Evolutionary conservation across 2,329 filamentous ascomycete species (phyloP), one percentile per base, ranked within the genome.

Genomic region (Alternaria metachromatica): DNA sequence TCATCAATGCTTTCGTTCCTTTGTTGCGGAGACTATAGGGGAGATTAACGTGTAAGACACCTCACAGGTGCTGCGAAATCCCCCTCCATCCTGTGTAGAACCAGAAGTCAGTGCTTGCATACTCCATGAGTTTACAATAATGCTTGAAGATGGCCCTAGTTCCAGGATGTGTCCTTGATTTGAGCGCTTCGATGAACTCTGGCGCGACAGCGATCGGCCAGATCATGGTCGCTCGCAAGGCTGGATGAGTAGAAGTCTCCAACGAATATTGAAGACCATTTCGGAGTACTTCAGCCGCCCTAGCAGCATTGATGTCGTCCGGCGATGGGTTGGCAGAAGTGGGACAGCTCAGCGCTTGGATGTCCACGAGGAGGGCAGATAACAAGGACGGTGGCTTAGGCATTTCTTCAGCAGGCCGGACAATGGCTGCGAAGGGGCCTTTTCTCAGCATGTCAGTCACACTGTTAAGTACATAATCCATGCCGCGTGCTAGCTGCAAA

Each of bases 401-500:
- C 12, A 64, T 55, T 11, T 67, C 58, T 3, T 49, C 26, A 7
- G 37, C 25, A 10, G 58, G 54, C 6, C 59, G 60, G 5, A 73
- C 55, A n/a, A 75, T 70, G n/a, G 61, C 55, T 23, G 65, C 68
- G 26, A 76, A 73, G 1, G 71, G 72, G 5, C 72, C 73, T 10
- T 68, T 69, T 25, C 65, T 54, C n/a, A 76, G 67, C 45, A 69
- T 63, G 8, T 61, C 49, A 9, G 64, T 66, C 1, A 67, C 64
- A 12, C 63, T 64, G 13, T 46, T 61, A 11, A 76, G 61, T 13
- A 76, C 70, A 13, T 68, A 66, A 45, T 72, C 64, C 64, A 77
- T 72, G 23, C 74, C 74, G 1, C 72, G 70, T n/a, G 75, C 63
- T 10, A 77, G 65, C 46, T 71, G 66, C 58, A 77, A 76, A 5